Evolutionary conservation across 2,329 filamentous ascomycete genomes (phyloP).

Genomic region (Aspergillus sp.): DNA sequence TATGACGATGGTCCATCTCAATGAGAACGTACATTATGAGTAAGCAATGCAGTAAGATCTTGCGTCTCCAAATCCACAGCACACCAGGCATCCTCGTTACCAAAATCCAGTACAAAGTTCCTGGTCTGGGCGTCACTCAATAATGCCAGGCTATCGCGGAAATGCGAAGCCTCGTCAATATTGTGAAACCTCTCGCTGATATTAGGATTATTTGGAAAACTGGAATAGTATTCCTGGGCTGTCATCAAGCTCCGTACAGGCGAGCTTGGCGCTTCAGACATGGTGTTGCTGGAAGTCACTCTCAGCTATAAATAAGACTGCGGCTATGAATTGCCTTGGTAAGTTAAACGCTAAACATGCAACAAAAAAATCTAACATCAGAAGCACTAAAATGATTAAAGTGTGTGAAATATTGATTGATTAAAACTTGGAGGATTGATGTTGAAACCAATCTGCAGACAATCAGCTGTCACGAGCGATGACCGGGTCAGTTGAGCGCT

Average conservation of each 20-base stretch:
- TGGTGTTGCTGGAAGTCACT: not conserved
- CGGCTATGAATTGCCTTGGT: not conserved
- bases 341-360: not conserved
- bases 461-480: conserved; percentile 1
- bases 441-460: not conserved
- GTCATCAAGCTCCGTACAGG: conserved; percentile 14
- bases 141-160: conserved; percentile 27
- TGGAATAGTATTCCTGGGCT: conserved; percentile 34
- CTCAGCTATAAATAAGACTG: no score
- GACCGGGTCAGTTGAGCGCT: conserved; percentile 12
- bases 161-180: conserved; percentile 38
- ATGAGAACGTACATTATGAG: conserved; percentile 29
- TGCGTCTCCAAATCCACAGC: conserved; percentile 36
- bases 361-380: not conserved
- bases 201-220: conserved; percentile 19
- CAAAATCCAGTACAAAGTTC: conserved; percentile 47
- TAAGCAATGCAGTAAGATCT: conserved; percentile 36
- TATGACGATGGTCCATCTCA: not conserved
- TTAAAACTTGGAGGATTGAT: not conserved
- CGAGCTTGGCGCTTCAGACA: conserved; percentile 11
- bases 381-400: not conserved
- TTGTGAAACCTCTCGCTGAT: conserved; percentile 32
- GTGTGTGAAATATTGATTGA: not conserved
- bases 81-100: conserved; percentile 43
- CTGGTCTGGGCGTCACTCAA: conserved; percentile 31